Evolutionary conservation across 768 basidiomycete genomes (phyloP).

Genomic region (Rhizopogon rudus): DNA sequence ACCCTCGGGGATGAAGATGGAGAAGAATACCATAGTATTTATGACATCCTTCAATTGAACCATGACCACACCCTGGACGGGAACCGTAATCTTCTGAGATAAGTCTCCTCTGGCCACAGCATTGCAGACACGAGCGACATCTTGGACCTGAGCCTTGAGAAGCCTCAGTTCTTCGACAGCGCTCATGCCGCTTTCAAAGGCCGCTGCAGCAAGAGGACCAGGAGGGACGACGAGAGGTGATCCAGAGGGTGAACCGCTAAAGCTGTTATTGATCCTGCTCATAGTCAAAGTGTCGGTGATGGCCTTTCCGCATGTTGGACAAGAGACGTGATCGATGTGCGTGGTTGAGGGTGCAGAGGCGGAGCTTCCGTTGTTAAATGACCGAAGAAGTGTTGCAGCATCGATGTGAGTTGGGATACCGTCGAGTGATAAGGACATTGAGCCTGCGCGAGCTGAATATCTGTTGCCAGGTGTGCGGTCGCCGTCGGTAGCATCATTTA

Average conservation of each 20-base stretch:
- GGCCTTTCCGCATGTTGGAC: constrained; percentile 52
- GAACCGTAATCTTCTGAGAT: constrained; percentile 75
- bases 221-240: constrained; percentile 45
- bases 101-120: constrained; percentile 74
- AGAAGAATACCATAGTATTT: constrained; percentile 50
- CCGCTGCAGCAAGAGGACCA: constrained; percentile 52
- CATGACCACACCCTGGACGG: constrained; percentile 76
- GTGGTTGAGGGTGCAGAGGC: constrained; percentile 43
- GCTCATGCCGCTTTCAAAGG: constrained; percentile 56
- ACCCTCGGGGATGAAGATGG: background rate
- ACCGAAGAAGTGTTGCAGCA: constrained; percentile 26
- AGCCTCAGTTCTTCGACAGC: constrained; percentile 74
- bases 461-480: constrained; percentile 15
- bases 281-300: constrained; percentile 42
- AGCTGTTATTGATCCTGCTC: constrained; percentile 18
- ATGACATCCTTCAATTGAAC: constrained; percentile 77
- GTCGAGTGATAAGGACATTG: constrained; percentile 50
- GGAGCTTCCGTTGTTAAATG: constrained; percentile 25
- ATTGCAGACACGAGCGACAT: constrained; percentile 77
- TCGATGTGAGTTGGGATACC: constrained; percentile 25
- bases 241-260: constrained; percentile 23
- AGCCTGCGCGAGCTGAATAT: constrained; percentile 27
- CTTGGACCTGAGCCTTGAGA: constrained; percentile 80
- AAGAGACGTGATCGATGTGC: constrained; percentile 35
- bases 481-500: constrained; percentile 21